Evolutionary conservation across 371 early-diverging fungal genomes (phyloP).

Genomic region (Dipsacomyces acuminosporus): DNA sequence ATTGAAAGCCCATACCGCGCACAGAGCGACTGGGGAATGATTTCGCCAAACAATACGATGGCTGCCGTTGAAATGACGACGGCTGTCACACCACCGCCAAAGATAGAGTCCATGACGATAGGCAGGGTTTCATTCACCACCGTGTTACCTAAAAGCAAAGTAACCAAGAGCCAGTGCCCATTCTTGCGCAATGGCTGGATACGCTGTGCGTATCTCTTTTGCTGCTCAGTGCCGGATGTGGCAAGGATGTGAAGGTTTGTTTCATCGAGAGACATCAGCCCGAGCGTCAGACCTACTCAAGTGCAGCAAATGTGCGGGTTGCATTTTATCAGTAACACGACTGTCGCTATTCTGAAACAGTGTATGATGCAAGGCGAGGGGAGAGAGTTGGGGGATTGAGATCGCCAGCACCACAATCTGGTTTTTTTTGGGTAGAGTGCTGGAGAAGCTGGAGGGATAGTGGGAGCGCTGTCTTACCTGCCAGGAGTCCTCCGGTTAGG

Average conservation of each 20-base stretch:
- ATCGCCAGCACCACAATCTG: too few relatives aligned
- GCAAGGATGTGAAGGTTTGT: constrained; percentile 56
- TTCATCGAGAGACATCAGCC: constrained; percentile 68
- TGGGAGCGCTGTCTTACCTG: constrained; percentile 52
- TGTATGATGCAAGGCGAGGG: too few relatives aligned
- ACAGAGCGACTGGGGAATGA: constrained; percentile 81
- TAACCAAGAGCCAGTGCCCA: constrained; percentile 75
- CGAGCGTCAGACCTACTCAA: constrained; percentile 57
- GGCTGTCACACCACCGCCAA: constrained; percentile 74
- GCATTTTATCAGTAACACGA: too few relatives aligned
- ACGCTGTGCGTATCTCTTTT: constrained; percentile 55
- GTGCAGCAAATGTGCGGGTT: too few relatives aligned
- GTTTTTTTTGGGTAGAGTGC: constrained; percentile 41
- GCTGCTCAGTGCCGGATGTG: constrained; percentile 58
- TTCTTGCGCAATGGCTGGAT: constrained; percentile 66
- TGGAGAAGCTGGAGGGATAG: not conserved
- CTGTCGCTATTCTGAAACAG: too few relatives aligned
- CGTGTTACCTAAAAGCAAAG: constrained; percentile 84
- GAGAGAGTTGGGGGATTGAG: too few relatives aligned
- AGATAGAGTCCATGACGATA: constrained; percentile 73
- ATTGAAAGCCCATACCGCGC: constrained; percentile 73
- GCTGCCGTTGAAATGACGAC: constrained; percentile 80
- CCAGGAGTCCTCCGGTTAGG: constrained; percentile 71
- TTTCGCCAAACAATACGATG: constrained; percentile 92
- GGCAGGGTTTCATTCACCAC: constrained; percentile 93